Conservation (phyloP, 2,329 filamentous ascomycete genomes). For the Orbilia blumenaviensis region DNA sequence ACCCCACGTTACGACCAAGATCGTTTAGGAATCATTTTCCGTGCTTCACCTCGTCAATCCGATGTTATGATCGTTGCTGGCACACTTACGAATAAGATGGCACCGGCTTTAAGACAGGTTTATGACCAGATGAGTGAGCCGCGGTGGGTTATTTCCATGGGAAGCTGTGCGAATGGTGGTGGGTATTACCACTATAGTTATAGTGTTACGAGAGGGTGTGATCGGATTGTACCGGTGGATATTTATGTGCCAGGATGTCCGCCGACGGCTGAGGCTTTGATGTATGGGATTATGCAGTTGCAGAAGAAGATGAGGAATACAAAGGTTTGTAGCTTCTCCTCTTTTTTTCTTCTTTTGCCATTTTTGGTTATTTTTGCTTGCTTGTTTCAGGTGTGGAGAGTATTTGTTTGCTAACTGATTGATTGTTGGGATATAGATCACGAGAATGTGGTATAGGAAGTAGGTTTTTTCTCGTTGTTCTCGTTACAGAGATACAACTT, state of each 20-base stretch:
- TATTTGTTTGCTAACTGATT: background rate
- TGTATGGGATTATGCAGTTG: constrained; percentile 77
- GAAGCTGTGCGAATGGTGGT: constrained; percentile 82
- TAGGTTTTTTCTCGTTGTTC: constrained; percentile 53
- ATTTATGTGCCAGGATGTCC: constrained; percentile 81
- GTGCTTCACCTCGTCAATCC: constrained; percentile 84
- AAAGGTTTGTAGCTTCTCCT: constrained; percentile 59
- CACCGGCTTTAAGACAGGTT: constrained; percentile 84
- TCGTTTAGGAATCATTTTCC: constrained; percentile 87
- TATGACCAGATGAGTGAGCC: constrained; percentile 97
- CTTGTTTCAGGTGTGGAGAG: too few species aligned
- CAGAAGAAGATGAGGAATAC: constrained; percentile 77
- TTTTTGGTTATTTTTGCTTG: background rate
- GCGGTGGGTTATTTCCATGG: constrained; percentile 82
- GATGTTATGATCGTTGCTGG: constrained; percentile 95
- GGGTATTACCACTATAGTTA: constrained; percentile 91
- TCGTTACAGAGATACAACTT: background rate
- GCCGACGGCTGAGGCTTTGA: constrained; percentile 70
- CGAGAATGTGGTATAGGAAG: constrained; percentile 68
- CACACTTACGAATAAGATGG: constrained; percentile 96
- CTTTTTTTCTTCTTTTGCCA: background rate
- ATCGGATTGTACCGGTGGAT: constrained; percentile 80
- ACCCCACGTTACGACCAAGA: constrained; percentile 90
- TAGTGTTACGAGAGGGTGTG: constrained; percentile 77
- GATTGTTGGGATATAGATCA: constrained; percentile 54